Evolutionary conservation across 768 basidiomycete genomes (phyloP), one percentile per base, ranked within the genome.

Genomic region (Hericium erinaceus): DNA sequence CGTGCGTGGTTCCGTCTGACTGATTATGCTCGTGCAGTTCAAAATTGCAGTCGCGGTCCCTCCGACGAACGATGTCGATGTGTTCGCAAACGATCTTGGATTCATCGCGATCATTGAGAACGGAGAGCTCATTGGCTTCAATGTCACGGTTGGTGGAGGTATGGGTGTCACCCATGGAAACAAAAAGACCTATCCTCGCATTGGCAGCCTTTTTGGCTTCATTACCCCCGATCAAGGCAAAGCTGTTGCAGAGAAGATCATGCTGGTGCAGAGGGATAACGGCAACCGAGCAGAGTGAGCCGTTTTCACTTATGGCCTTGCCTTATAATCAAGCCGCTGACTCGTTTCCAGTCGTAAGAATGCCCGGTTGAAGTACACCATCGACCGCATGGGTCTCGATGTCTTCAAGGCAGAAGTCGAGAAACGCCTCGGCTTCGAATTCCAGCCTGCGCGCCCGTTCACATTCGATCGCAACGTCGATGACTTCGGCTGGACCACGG

Each of bases 131-230:
- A 78, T 79, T 55, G 97, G 97, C 46, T 99, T 97, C 80, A 97
- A 99, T 68, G 94, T 99, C 54, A 73, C 86, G 15, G 77, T 92
- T 48, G 97, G 97, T 57, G 97, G 97, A 64, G 97, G 97, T 52
- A 99, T 99, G 97, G 97, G 97, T 71, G 97, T 98, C 48, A 98
- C 97, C 1, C 95, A 98, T 65, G 93, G 93, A 38, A 95, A 92
- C 79, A 98, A 98, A 78, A 95, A 97, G 77, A 99, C 97, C 0
- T 98, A 98, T 69, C 97, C 97, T 49, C 87, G 97, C 54, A 71
- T 85, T 48, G 93, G 83, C 28, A 86, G 87, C 65, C 73, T 97
- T 50, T 81, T 99, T 60, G 97, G 97, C 53, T 99, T 98, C 78
- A 93, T 92, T 66, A 90, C 88, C 1, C 74, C 82, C 5, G 92